Base-by-base conservation (phyloP, 2,329 filamentous ascomycete genomes). In the Coniochaeta sp. region DNA sequence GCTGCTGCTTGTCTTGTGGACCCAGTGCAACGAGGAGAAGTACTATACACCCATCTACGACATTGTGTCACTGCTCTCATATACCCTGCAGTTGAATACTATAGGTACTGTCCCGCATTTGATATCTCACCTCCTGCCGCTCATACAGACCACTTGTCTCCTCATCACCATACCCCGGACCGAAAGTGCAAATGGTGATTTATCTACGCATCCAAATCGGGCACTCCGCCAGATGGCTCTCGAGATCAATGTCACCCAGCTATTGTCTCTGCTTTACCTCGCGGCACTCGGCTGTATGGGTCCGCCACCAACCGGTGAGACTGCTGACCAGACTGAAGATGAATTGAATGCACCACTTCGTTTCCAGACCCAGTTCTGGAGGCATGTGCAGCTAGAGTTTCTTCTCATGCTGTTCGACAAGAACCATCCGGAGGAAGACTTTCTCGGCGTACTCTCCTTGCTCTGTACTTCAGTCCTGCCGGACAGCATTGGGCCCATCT, bases 1-100 rank as follows among this genome's bases (percentile, higher is more conserved):
- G 57, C 76, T 86, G 33, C 73, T 92, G 22, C 79, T 90, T 57
- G 77, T 81, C 17, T 71, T 93, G 16, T 93, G 90, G 89, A 78
- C 79, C 17, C 80, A 79, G 22, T 92, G 89, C 68, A 74, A 87
- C 7, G 76, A 81, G 12, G 89, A 93, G 66, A 77, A 79, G 64
- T 77, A 84, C 72, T 84, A 86, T 67, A 76, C 77, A 12, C 88
- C 89, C 0, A 78, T 92, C 44, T 82, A 82, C 63, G 78, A 90
- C 40, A 75, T 93, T 3, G 76, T 89, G 24, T 82, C 87, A 24
- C 76, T 90, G 36, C 69, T 91, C 14, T 78, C 81, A 14, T 87
- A 88, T 63, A 82, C 87, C 0, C 74, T 92, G 5, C 81, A 85
- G 54, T 76, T 85, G 4, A 82, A 90, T 67, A 82, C 85, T 0